Base-by-base conservation (phyloP, 306 rosid species). In the Corylus avellana region DNA sequence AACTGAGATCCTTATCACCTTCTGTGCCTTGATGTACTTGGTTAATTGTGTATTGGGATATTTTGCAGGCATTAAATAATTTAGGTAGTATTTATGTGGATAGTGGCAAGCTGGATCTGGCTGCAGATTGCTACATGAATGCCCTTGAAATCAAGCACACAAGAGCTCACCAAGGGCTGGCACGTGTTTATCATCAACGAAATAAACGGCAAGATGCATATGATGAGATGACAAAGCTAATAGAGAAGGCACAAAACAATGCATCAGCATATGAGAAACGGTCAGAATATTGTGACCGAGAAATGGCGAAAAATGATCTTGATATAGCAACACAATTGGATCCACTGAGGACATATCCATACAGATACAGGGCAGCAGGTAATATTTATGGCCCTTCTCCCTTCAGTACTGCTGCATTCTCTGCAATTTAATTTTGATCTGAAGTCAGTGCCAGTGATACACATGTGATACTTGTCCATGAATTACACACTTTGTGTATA, bases 321-420 rank as follows among this genome's bases (percentile, higher is more conserved):
- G 90, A 88, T 79, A 72, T 79, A 58, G 91, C 93, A 75, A 88
- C 92, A 27, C 84, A 86, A 44, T 76, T 90, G 79, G 94, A 93
- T 85, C 98, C 98, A 22, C 77, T 91, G 57, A 91, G 97, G 81
- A 86, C 97, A 4, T 93, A 93, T 50, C 94, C 98, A 2, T 93
- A 91, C 82, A 90, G 94, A 91, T 91, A 88, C 77, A 86, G 97
- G 85, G 98, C 98, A 76, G 98, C 98, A 86, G 98, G 98, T 93
- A 79, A 76, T 39, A 25, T 22, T 72, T 63, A 9, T 54, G 54
- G 63, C 6, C 75, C 61, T 27, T 73, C 11, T 6, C 4, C 75
- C 61, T 27, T 73, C 8, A 9, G 46, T 49, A 47, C 14, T n/a
- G 32, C 50, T 74, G 69, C 72, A 63, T 22, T 77, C 74, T 71